A percentile compares a stretch with the other conserved stretches of the same genome.
Conservation (phyloP, 306 rosid species). For the Lagenaria siceraria region DNA sequence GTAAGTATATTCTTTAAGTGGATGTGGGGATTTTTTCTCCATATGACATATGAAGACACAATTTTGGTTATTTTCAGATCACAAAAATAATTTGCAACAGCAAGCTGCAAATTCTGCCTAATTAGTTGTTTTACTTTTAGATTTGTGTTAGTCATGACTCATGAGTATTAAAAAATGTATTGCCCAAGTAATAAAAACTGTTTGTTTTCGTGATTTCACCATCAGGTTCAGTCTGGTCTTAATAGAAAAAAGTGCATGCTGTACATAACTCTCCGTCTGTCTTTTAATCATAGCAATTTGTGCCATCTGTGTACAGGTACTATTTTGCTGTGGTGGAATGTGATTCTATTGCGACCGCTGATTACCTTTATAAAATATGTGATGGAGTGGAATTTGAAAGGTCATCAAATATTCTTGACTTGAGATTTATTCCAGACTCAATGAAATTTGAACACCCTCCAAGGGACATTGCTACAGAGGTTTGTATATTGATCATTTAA, state of each 20-base stretch:
- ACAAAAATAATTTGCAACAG: neutral
- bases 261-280: neutral
- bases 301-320: constrained; percentile 33
- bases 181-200: neutral
- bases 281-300: neutral
- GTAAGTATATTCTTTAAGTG: neutral
- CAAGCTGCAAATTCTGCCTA: neutral
- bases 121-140: neutral
- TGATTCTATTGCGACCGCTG: constrained; percentile 64
- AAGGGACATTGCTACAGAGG: constrained; percentile 67
- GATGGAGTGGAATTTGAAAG: constrained; percentile 65
- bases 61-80: neutral
- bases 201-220: neutral
- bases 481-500: constrained; percentile 12
- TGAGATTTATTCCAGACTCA: constrained; percentile 84
- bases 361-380: constrained; percentile 65
- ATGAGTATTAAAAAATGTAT: neutral
- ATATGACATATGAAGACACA: neutral
- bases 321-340: constrained; percentile 80
- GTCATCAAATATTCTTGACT: constrained; percentile 71
- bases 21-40: neutral
- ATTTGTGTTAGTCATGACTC: neutral
- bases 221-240: neutral
- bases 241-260: neutral
- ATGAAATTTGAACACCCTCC: constrained; percentile 70